These are phyloP conservation scores for Linderniella brevidens DNA, from an alignment of 257 asterid genomes.

Conservation along the genomic window DNA sequence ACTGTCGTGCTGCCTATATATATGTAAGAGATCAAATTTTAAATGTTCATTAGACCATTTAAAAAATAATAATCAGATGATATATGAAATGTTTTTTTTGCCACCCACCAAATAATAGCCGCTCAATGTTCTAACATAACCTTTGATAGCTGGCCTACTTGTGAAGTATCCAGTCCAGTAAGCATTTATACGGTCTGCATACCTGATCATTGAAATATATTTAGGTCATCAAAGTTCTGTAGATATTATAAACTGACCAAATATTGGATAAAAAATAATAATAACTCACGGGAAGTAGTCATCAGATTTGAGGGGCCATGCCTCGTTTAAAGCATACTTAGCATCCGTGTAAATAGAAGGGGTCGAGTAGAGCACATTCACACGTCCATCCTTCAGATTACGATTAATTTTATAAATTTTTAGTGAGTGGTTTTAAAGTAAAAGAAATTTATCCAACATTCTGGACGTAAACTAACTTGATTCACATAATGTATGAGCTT, in stretches of 20 bases:
- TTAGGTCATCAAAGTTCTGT: conserved; percentile 8
- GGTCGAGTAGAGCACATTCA: conserved; percentile 84
- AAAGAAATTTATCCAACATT: neutral
- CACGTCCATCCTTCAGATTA: conserved; percentile 78
- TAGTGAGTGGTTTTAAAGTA: neutral
- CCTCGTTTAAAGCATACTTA: conserved; percentile 53
- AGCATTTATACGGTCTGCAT: conserved; percentile 78
- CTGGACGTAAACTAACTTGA: conserved; percentile 28
- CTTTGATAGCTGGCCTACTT: conserved; percentile 76
- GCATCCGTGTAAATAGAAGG: conserved; percentile 92
- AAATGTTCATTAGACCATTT: neutral
- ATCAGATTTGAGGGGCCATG: conserved; percentile 89
- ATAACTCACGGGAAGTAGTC: conserved; percentile 88
- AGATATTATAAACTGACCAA: neutral
- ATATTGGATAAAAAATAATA: neutral
- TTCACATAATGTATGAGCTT: conserved; percentile 96
- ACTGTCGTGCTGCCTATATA: conserved; percentile 82
- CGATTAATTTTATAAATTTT: no score
- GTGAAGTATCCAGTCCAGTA: conserved; percentile 99
- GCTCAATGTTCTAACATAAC: conserved; percentile 74
- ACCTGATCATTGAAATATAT: conserved; percentile 23
- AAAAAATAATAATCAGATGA: neutral
- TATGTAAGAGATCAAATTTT: neutral
- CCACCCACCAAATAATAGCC: conserved; percentile 71
- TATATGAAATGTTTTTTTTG: conserved; percentile 9